Evolutionary conservation across 805 yeast genomes (phyloP), one percentile per base, ranked within the genome.

Genomic region (Jamesozyma spencerorum): DNA sequence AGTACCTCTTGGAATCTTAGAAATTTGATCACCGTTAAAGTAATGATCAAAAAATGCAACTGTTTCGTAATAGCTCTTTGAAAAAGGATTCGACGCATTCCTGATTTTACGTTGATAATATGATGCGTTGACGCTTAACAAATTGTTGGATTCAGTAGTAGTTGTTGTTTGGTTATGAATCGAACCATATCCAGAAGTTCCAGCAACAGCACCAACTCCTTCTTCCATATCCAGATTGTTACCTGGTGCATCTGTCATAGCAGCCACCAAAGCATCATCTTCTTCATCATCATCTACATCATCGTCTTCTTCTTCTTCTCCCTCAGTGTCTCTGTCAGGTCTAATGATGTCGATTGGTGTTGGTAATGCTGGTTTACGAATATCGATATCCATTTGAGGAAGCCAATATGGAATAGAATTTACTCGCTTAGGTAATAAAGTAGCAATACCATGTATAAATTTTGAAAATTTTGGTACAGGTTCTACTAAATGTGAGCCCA

Each of bases 381-480:
- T 92, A 59, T 92, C 98, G 36, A 81, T 81, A 49, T 77, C 84
- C 98, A 92, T 92, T 65, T 92, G 98, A 10, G 97, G 96, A 47
- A 79, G 71, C 99, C 99, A 92, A 66, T 85, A 92, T 40, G 99
- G 99, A 57, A 92, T 80, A 48, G 85, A 72, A 39, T 79, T 74
- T 31, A 87, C 86, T 60, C 71, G 76, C 33, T 86, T 90, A 14
- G 95, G 90, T 48, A 92, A 66, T 54, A 92, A 67, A n/a, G 92
- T 72, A 5, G 99, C 95, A 44, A 86, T 79, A 52, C 99, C 99
- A 56, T 92, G 98, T 51, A 92, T 90, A 56, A 92, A 92, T 63
- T 92, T 92, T 41, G 97, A 90, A 63, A 86, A 92, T 64, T 92
- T 92, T 22, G 98, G 98, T 33, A 92, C 96, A 1, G 97, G 97